Percentiles rank a stretch among this genome's conserved stretches.
Evolutionary conservation across 2,329 filamentous ascomycete genomes (phyloP).

Genomic region (Blastomyces percursus): DNA sequence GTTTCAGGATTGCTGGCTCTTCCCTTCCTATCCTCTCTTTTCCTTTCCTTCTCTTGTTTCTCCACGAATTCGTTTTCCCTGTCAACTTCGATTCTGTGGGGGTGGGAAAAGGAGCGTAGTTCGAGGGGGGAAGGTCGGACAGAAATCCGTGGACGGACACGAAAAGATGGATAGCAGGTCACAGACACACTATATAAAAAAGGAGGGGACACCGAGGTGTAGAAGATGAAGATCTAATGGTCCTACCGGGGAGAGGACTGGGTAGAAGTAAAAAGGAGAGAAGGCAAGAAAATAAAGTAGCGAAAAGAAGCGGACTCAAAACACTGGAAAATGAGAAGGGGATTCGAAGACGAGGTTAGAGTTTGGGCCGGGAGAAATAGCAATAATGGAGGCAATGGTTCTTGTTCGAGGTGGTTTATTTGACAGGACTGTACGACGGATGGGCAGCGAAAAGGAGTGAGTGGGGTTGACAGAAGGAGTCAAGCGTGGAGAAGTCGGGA

Average conservation of each 20-base stretch:
- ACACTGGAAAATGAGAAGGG: background rate
- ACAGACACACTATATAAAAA: background rate
- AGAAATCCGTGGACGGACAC: background rate
- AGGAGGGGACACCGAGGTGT: background rate
- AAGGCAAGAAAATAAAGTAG: no score
- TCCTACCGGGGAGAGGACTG: background rate
- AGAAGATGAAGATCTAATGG: background rate
- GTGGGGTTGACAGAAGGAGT: background rate
- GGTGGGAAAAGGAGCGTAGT: background rate
- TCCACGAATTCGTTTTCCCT: background rate
- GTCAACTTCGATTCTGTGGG: background rate
- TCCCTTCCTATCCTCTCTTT: background rate
- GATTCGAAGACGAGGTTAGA: background rate
- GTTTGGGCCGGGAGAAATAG: background rate
- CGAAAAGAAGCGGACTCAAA: background rate
- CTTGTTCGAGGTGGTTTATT: background rate
- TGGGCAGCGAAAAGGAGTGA: background rate
- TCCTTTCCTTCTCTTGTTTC: background rate
- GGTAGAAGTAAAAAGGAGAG: background rate
- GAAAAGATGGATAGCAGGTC: background rate
- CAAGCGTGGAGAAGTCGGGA: background rate
- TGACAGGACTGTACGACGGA: slow-evolving; percentile 1
- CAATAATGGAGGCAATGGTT: background rate
- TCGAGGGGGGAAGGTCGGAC: background rate
- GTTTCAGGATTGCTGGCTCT: background rate